Evolutionary conservation across 306 rosid genomes (phyloP).

Genomic region (Dalbergia oliveri): DNA sequence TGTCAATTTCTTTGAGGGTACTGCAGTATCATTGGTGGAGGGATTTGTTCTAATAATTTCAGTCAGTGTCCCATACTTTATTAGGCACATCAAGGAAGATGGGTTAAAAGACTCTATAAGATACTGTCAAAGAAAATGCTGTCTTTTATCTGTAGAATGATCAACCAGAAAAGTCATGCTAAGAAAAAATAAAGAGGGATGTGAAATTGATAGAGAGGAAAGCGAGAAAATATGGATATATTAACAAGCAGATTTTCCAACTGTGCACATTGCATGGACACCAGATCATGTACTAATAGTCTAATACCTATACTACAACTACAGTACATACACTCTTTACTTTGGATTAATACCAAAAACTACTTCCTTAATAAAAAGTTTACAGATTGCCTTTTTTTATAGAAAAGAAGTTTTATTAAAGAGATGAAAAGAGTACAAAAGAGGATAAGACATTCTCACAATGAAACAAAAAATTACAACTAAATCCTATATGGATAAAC

Average conservation of each 20-base stretch:
- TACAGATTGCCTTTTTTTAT: not conserved
- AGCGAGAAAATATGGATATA: not conserved
- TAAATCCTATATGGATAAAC: not conserved
- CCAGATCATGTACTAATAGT: not conserved
- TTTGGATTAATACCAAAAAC: not conserved
- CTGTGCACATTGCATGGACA: not conserved
- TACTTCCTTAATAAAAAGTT: not conserved
- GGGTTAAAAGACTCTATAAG: not conserved
- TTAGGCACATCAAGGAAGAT: not conserved
- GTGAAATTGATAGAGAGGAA: not conserved
- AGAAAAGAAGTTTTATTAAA: not conserved
- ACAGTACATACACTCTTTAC: not conserved
- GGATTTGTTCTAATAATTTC: too few relatives aligned
- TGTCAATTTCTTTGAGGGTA: not conserved
- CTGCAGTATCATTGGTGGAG: not conserved
- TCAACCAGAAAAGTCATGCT: conserved; percentile 2
- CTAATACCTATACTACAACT: not conserved
- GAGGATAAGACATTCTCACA: not conserved
- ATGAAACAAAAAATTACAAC: not conserved
- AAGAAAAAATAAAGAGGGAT: not conserved
- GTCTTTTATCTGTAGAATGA: not conserved
- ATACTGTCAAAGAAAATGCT: not conserved
- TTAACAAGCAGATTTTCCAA: not conserved
- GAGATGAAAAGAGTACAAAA: not conserved
- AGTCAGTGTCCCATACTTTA: too few relatives aligned